Conservation (phyloP, 768 basidiomycete species). For the Auriscalpium orientale region DNA sequence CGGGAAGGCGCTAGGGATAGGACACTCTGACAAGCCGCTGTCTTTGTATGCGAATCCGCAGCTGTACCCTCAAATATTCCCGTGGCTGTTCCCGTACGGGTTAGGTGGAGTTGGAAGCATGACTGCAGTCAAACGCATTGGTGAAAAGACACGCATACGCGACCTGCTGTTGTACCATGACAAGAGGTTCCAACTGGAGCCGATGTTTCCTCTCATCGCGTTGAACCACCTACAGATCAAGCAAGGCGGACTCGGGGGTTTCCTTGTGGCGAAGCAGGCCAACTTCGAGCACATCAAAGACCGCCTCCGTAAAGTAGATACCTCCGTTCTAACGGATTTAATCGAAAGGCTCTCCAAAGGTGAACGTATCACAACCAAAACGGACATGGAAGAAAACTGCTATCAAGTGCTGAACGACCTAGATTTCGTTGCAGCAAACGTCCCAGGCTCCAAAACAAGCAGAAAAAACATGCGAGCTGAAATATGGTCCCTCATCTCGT, state of each 20-base stretch:
- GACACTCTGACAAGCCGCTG: slow-evolving; percentile 19
- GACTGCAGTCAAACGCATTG: slow-evolving; percentile 4
- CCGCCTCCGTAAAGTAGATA: background rate
- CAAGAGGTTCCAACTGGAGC: slow-evolving; percentile 32
- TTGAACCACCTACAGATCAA: slow-evolving; percentile 35
- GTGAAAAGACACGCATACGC: slow-evolving; percentile 22
- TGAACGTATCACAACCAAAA: too few relatives aligned
- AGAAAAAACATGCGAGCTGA: slow-evolving; percentile 13
- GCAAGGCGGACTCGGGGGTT: slow-evolving; percentile 20
- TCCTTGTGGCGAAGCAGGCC: slow-evolving; percentile 1
- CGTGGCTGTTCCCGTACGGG: slow-evolving; percentile 37
- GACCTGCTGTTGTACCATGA: slow-evolving; percentile 31
- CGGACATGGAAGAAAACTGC: too few relatives aligned
- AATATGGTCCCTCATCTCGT: slow-evolving; percentile 12
- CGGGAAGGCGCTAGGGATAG: slow-evolving; percentile 23
- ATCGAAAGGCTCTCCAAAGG: too few relatives aligned
- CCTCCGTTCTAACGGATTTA: too few relatives aligned
- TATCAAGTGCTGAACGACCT: slow-evolving; percentile 2
- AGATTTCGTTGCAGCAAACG: slow-evolving; percentile 9
- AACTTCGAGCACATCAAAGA: slow-evolving; percentile 6
- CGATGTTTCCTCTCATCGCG: slow-evolving; percentile 28
- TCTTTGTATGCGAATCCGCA: slow-evolving; percentile 28
- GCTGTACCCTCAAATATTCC: slow-evolving; percentile 32
- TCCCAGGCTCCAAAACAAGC: slow-evolving; percentile 9
- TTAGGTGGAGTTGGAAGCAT: slow-evolving; percentile 27